Percentiles rank a stretch among this genome's conserved stretches.
Conservation (phyloP, 2,329 filamentous ascomycete genomes). For the Lithohypha guttulata region DNA sequence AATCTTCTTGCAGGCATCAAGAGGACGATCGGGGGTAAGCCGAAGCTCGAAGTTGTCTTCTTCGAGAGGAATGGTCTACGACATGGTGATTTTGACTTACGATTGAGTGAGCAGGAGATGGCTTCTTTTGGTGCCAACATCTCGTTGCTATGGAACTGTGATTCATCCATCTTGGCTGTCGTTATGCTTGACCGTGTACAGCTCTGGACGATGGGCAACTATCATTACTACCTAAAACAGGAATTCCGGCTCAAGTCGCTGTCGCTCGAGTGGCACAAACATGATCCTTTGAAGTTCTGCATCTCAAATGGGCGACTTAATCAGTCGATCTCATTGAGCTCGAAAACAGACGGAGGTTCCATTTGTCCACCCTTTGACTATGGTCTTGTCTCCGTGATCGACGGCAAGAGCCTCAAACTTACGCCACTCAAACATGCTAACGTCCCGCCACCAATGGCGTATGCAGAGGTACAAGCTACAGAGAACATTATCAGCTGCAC, state of each 20-base stretch:
- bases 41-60: constrained; percentile 70
- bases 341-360: constrained; percentile 47
- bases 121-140: constrained; percentile 48
- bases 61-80: constrained; percentile 95
- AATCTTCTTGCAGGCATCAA: constrained; percentile 86
- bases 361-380: constrained; percentile 61
- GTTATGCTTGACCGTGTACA: constrained; percentile 64
- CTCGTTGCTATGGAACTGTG: constrained; percentile 72
- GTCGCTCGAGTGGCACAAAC: constrained; percentile 63
- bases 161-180: constrained; percentile 86
- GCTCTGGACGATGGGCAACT: constrained; percentile 94
- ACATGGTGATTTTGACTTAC: constrained; percentile 87
- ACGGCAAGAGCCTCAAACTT: constrained; percentile 69
- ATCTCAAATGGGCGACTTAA: constrained; percentile 34
- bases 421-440: constrained; percentile 78
- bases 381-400: constrained; percentile 72
- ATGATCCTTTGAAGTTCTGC: constrained; percentile 63
- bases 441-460: constrained; percentile 84
- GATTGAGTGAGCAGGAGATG: constrained; percentile 50
- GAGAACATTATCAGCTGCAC: constrained; percentile 62
- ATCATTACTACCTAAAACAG: constrained; percentile 96
- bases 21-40: constrained; percentile 42
- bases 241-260: constrained; percentile 45
- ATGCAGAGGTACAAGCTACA: constrained; percentile 58
- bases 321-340: constrained; percentile 13